These are phyloP conservation scores for Ascochyta pisi DNA, from an alignment of 2,329 filamentous ascomycete species.

Conservation along the genomic window DNA sequence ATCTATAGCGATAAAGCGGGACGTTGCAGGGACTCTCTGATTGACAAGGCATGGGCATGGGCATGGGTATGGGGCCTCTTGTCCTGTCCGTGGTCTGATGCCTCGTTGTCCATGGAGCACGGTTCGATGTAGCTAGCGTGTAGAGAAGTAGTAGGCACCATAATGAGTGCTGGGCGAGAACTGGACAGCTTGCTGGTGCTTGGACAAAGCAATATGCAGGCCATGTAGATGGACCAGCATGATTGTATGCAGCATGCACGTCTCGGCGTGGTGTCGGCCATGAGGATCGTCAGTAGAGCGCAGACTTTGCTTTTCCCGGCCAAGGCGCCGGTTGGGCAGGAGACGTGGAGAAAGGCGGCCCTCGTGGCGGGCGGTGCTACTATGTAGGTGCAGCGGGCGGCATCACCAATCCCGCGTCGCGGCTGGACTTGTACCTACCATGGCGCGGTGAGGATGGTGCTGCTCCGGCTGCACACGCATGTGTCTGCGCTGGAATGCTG, in stretches of 20 bases:
- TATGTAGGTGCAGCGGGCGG: constrained; percentile 25
- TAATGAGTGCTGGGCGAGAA: neutral
- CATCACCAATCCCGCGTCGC: constrained; percentile 17
- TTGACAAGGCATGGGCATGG: constrained; percentile 5
- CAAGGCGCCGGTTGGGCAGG: constrained; percentile 31
- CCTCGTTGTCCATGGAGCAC: neutral
- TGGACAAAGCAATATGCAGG: constrained; percentile 2
- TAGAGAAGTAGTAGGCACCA: neutral
- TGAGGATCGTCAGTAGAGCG: constrained; percentile 12
- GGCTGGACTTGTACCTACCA: constrained; percentile 4
- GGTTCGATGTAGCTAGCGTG: neutral
- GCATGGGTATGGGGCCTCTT: neutral
- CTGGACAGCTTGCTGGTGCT: neutral
- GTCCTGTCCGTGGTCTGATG: neutral
- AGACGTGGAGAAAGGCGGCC: constrained; percentile 23
- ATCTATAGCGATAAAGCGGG: neutral
- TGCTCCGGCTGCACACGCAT: constrained; percentile 12
- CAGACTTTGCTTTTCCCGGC: constrained; percentile 23
- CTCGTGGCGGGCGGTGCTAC: constrained; percentile 35
- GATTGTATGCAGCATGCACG: constrained; percentile 12
- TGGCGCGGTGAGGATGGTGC: constrained; percentile 17
- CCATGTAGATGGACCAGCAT: neutral
- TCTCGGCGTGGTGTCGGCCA: constrained; percentile 14
- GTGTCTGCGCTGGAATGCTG: constrained; percentile 20
- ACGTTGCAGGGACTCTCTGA: neutral